Conservation (phyloP, 2,329 filamentous ascomycete genomes). For the Zymoseptoria ardabiliae region DNA sequence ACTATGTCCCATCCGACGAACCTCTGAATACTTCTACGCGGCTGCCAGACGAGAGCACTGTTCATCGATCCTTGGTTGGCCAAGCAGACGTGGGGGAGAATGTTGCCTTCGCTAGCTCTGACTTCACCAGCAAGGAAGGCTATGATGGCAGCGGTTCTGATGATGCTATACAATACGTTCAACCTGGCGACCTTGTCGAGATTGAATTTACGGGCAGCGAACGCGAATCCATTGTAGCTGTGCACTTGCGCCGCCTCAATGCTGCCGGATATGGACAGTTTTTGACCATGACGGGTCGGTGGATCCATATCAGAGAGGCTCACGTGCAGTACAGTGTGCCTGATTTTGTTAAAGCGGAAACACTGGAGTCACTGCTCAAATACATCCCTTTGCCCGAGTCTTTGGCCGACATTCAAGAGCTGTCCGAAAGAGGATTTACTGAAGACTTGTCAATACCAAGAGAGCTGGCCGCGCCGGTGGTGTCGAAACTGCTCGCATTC, state of each 20-base stretch:
- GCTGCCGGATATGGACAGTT: constrained; percentile 36
- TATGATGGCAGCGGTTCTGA: constrained; percentile 25
- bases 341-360: constrained; percentile 39
- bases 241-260: constrained; percentile 36
- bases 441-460: constrained; percentile 39
- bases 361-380: constrained; percentile 42
- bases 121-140: constrained; percentile 17
- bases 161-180: constrained; percentile 32
- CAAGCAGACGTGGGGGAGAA: constrained; percentile 19
- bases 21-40: constrained; percentile 24
- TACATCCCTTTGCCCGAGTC: constrained; percentile 43
- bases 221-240: constrained; percentile 40
- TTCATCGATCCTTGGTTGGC: constrained; percentile 10
- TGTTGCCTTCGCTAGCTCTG: constrained; percentile 14
- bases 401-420: constrained; percentile 21
- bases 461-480: constrained; percentile 38
- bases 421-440: constrained; percentile 31
- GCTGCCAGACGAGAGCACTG: constrained; percentile 22
- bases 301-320: constrained; percentile 34
- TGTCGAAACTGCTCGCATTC: constrained; percentile 38
- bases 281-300: constrained; percentile 45
- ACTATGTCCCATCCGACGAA: constrained; percentile 21
- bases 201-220: constrained; percentile 27
- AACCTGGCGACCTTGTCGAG: constrained; percentile 45
- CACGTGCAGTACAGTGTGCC: constrained; percentile 44